These are phyloP conservation scores for Salvia splendens DNA, from an alignment of 257 asterid species.

Conservation along the genomic window DNA sequence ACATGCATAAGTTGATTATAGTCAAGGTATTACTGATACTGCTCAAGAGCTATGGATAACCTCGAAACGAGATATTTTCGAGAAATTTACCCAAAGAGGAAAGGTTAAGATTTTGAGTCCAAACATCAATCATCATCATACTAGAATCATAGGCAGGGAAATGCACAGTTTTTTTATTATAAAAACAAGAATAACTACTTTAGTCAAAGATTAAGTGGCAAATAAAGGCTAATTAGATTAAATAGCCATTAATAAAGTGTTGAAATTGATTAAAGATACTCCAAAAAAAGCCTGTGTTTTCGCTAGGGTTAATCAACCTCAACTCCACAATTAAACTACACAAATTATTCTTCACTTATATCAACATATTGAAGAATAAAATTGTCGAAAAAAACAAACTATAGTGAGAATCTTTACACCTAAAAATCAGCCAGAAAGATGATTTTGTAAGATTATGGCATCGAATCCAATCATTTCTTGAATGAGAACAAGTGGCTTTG, in stretches of 20 bases:
- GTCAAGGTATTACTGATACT: too few species aligned
- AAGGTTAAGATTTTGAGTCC: neutral
- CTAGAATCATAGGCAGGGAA: neutral
- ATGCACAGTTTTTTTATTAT: neutral
- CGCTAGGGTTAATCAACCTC: constrained; percentile 33
- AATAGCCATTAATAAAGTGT: neutral
- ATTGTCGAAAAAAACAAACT: constrained; percentile 6
- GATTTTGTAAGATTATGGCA: constrained; percentile 34
- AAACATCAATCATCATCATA: neutral
- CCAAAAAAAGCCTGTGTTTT: constrained; percentile 14
- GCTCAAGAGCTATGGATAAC: too few species aligned
- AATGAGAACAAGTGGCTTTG: constrained; percentile 31
- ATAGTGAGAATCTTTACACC: constrained; percentile 30
- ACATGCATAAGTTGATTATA: too few species aligned
- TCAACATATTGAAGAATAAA: constrained; percentile 16
- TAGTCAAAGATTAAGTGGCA: constrained; percentile 43
- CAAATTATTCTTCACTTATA: constrained; percentile 37
- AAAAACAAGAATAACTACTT: constrained; percentile 28
- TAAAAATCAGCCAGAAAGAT: constrained; percentile 29
- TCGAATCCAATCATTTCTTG: constrained; percentile 35
- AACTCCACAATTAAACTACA: constrained; percentile 10
- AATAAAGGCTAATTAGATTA: constrained; percentile 18
- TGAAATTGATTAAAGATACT: neutral
- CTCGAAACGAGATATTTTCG: too few species aligned
- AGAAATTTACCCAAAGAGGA: neutral